These are phyloP conservation scores for Mycena olivaceomarginata DNA, from an alignment of 768 basidiomycete species.

Conservation along the genomic window DNA sequence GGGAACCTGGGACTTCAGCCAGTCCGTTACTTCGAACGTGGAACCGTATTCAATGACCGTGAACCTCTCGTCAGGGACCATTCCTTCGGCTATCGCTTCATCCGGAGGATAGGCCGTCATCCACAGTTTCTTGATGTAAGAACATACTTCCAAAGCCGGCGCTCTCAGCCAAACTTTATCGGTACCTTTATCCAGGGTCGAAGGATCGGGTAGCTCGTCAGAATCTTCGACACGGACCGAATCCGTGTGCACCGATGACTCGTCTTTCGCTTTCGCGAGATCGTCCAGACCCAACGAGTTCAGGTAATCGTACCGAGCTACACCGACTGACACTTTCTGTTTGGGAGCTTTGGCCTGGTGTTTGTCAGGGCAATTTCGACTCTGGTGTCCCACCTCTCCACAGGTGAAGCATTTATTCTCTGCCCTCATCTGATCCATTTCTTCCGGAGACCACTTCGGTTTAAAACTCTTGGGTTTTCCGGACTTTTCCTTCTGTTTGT, in stretches of 20 bases:
- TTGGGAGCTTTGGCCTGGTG: constrained; percentile 38
- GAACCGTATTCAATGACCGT: constrained; percentile 5
- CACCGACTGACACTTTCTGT: not conserved
- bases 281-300: not conserved
- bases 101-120: constrained; percentile 9
- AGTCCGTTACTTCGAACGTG: constrained; percentile 25
- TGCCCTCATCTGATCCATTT: constrained; percentile 35
- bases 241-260: not conserved
- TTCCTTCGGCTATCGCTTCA: not conserved
- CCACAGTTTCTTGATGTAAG: constrained; percentile 24
- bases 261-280: not conserved
- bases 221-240: not conserved
- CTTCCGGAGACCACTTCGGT: constrained; percentile 24
- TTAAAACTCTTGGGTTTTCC: not conserved
- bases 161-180: not conserved
- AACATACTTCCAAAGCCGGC: constrained; percentile 4
- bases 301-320: constrained; percentile 16
- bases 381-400: constrained; percentile 46
- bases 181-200: not conserved
- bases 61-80: constrained; percentile 17
- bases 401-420: constrained; percentile 49
- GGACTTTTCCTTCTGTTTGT: not conserved
- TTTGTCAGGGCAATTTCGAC: constrained; percentile 44
- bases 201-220: not conserved
- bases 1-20: not conserved